Evolutionary conservation across 306 rosid genomes (phyloP).

Genomic region (Arachis stenosperma): DNA sequence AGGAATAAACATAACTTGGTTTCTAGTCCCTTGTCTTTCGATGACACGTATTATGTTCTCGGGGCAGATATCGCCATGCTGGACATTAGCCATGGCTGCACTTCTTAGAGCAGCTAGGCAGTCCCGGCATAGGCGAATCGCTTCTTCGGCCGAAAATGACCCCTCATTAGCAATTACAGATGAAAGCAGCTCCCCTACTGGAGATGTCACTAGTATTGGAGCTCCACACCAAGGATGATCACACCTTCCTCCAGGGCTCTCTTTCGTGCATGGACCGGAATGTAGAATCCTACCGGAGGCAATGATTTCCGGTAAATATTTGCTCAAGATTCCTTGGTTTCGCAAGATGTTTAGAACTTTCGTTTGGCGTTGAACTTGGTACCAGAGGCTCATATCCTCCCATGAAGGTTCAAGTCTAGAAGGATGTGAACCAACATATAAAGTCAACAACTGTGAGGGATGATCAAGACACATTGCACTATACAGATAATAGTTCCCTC

Average conservation of each 20-base stretch:
- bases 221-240: constrained; percentile 95
- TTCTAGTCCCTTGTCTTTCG: constrained; percentile 49
- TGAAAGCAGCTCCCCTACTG: constrained; percentile 76
- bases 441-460: constrained; percentile 58
- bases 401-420: constrained; percentile 89
- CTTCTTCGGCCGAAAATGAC: constrained; percentile 69
- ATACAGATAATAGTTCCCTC: constrained; percentile 69
- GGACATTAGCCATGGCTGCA: constrained; percentile 75
- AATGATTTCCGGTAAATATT: constrained; percentile 72
- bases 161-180: constrained; percentile 62
- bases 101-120: constrained; percentile 76
- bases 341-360: constrained; percentile 79
- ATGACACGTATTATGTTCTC: constrained; percentile 74
- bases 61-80: constrained; percentile 88
- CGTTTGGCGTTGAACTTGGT: constrained; percentile 94
- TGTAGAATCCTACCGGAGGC: constrained; percentile 87
- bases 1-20: constrained; percentile 56
- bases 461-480: constrained; percentile 70
- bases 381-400: constrained; percentile 99
- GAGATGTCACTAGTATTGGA: constrained; percentile 87
- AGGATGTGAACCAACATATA: constrained; percentile 83
- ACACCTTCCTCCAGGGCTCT: constrained; percentile 75
- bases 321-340: constrained; percentile 73
- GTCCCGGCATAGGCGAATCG: constrained; percentile 76
- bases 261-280: constrained; percentile 77